Conservation (phyloP, 495 filamentous ascomycete genomes). For the Polyplosphaeria fusca region DNA sequence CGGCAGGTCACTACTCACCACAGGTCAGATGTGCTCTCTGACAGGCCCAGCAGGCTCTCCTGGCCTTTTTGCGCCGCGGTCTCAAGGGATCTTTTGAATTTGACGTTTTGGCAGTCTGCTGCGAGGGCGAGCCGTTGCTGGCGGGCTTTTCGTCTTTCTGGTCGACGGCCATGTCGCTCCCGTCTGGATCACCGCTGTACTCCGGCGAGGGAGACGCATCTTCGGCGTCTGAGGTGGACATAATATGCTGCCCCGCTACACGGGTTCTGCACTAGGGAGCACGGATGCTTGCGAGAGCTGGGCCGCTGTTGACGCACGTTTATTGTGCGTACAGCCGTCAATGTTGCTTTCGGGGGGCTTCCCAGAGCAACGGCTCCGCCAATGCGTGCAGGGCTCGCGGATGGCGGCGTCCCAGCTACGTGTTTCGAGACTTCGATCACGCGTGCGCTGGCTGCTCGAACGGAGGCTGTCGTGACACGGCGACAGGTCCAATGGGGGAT, state of each 20-base stretch:
- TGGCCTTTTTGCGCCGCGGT: conserved; percentile 90
- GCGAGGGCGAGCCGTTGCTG: conserved; percentile 49
- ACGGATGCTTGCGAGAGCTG: conserved; percentile 21
- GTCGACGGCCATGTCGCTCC: conserved; percentile 49
- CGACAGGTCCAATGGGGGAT: conserved; percentile 21
- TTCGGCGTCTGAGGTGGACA: conserved; percentile 51
- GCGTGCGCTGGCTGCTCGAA: conserved; percentile 34
- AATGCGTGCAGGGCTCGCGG: conserved; percentile 21
- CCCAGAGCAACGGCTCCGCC: conserved; percentile 22
- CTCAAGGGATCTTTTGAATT: conserved; percentile 81
- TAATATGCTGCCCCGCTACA: conserved; percentile 42
- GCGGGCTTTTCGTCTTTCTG: conserved; percentile 57
- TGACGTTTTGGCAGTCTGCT: conserved; percentile 44
- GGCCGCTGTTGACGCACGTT: conserved; percentile 38
- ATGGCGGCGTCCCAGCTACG: conserved; percentile 29
- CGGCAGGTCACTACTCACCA: conserved; percentile 65
- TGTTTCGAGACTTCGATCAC: conserved; percentile 36
- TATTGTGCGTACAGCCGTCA: conserved; percentile 35
- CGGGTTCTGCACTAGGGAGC: conserved; percentile 12
- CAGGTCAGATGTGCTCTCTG: conserved; percentile 97
- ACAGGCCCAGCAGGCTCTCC: conserved; percentile 92
- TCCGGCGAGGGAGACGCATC: conserved; percentile 51
- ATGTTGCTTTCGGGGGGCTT: conserved; percentile 25
- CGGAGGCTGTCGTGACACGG: conserved; percentile 30
- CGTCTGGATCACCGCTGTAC: conserved; percentile 48